Evolutionary conservation across 75 land plant genomes (phyloP).

Genomic region (Adiantum capillusveneris): DNA sequence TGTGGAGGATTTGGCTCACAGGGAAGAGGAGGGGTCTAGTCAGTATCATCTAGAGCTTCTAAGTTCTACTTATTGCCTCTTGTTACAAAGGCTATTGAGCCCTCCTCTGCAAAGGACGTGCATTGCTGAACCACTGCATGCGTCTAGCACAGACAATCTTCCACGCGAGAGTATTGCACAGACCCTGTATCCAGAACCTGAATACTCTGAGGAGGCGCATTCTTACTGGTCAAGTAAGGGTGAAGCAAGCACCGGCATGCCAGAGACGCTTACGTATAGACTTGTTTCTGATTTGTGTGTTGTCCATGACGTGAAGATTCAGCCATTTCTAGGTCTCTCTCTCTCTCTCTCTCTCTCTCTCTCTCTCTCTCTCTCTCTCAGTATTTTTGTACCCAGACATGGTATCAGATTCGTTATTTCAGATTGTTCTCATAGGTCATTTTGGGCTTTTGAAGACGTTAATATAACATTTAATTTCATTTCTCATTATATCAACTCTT

Average conservation of each 20-base stretch:
- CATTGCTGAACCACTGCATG: conserved; percentile 47
- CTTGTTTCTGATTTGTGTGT: conserved; percentile 54
- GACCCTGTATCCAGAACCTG: conserved; percentile 50
- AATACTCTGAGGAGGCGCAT: conserved; percentile 27
- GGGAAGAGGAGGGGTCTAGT: conserved; percentile 1
- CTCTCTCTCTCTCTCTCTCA: background rate
- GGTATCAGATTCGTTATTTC: no score
- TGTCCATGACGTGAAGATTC: conserved; percentile 53
- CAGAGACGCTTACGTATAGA: conserved; percentile 71
- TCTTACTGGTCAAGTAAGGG: conserved; percentile 97
- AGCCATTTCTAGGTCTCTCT: conserved; percentile 70
- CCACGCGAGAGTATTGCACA: conserved; percentile 73
- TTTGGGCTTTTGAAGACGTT: no score
- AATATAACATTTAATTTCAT: no score
- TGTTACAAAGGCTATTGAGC: conserved; percentile 23
- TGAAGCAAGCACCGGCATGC: conserved; percentile 28
- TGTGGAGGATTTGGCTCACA: conserved; percentile 13
- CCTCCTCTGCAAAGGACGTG: conserved; percentile 18
- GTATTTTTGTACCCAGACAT: no score
- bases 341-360: no score
- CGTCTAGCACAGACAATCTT: conserved; percentile 92
- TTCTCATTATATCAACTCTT: no score
- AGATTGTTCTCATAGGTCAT: no score
- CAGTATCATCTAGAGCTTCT: conserved; percentile 28
- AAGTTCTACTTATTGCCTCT: conserved; percentile 18